phyloP scores from a whole-genome alignment of 306 rosid genomes.

The Myrica gale region DNA sequence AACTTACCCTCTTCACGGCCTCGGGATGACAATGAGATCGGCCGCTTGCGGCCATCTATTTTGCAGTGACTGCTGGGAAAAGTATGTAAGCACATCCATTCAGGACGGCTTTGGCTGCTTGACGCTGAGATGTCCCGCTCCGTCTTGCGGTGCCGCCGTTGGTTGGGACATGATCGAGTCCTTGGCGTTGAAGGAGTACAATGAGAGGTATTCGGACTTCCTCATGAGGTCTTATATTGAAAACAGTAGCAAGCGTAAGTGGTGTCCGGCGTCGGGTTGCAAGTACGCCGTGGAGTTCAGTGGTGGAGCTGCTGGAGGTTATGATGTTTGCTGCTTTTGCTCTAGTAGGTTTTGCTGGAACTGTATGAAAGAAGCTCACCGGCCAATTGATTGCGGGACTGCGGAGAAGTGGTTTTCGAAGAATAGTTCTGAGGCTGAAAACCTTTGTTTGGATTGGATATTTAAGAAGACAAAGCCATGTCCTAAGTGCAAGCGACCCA shows the following conservation, averaged over 20 bases:
- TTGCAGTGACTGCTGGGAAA: conserved; percentile 13
- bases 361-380: conserved; percentile 29
- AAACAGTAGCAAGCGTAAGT: conserved; percentile 15
- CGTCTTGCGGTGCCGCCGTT: conserved; percentile 9
- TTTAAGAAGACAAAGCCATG: conserved; percentile 20
- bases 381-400: conserved; percentile 21
- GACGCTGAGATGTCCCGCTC: conserved; percentile 8
- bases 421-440: background rate
- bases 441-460: conserved; percentile 10
- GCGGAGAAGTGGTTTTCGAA: conserved; percentile 12
- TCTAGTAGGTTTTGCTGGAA: conserved; percentile 24
- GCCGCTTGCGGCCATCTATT: conserved; percentile 23
- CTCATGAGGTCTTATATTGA: conserved; percentile 22
- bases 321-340: conserved; percentile 22
- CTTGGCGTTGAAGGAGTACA: background rate
- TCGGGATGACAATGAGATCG: background rate
- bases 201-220: background rate
- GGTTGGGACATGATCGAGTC: conserved; percentile 9
- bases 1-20: too few species aligned
- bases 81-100: background rate
- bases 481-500: conserved; percentile 5
- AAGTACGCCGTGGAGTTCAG: background rate
- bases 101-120: conserved; percentile 8
- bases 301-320: background rate
- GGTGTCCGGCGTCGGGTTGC: conserved; percentile 27